A percentile compares a stretch with the other conserved stretches of the same genome.
phyloP scores from a whole-genome alignment of 2,329 filamentous ascomycete species.

The Acrodontium crateriforme region DNA sequence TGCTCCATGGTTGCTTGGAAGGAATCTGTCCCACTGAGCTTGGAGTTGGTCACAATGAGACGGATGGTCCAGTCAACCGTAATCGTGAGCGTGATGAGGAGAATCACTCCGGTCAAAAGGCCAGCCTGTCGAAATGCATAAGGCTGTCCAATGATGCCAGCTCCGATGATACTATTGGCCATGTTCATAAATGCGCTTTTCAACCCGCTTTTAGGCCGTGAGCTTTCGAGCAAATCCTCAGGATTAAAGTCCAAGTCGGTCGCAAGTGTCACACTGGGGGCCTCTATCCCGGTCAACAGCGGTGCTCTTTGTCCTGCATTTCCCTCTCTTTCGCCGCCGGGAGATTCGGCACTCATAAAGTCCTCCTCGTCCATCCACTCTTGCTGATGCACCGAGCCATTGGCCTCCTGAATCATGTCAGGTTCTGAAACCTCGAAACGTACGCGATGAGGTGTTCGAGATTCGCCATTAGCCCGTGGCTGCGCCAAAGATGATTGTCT shows the following conservation, averaged over 20 bases:
- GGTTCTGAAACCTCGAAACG: slow-evolving; percentile 48
- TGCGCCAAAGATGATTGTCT: slow-evolving; percentile 33
- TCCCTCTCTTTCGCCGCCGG: slow-evolving; percentile 23
- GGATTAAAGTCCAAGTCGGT: slow-evolving; percentile 42
- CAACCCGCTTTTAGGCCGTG: slow-evolving; percentile 72
- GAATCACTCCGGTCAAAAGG: slow-evolving; percentile 60
- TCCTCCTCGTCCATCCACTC: slow-evolving; percentile 47
- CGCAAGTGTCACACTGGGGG: slow-evolving; percentile 62
- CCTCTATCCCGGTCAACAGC: slow-evolving; percentile 69
- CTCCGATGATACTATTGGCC: slow-evolving; percentile 92
- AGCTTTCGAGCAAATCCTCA: slow-evolving; percentile 44
- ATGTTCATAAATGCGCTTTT: slow-evolving; percentile 97
- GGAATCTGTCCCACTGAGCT: slow-evolving; percentile 81
- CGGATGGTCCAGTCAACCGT: slow-evolving; percentile 96
- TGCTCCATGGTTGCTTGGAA: slow-evolving; percentile 94
- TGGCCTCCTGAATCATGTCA: slow-evolving; percentile 10
- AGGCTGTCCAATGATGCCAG: slow-evolving; percentile 64
- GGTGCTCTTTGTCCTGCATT: slow-evolving; percentile 43
- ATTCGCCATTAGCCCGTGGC: slow-evolving; percentile 34
- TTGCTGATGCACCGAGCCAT: slow-evolving; percentile 11
- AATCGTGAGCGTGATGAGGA: slow-evolving; percentile 67
- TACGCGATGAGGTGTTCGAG: slow-evolving; percentile 57
- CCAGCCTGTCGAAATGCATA: slow-evolving; percentile 94
- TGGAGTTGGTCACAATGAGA: slow-evolving; percentile 93
- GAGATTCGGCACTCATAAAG: slow-evolving; percentile 35